phyloP scores from a whole-genome alignment of 1,284 basidiomycete genomes.

The Anthracocystis walkeri region DNA sequence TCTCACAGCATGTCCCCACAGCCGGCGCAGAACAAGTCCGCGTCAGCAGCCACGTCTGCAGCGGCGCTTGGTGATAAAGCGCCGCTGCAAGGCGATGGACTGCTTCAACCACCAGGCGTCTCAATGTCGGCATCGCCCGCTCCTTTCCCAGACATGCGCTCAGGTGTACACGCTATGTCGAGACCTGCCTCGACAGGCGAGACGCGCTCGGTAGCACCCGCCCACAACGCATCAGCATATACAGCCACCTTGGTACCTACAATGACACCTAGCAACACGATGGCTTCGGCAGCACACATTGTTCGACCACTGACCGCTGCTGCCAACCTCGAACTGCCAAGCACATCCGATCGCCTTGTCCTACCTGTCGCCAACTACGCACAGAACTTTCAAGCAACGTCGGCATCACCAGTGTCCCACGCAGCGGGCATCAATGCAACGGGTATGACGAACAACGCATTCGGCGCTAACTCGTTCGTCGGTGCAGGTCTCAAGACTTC shows the following conservation, averaged over 20 bases:
- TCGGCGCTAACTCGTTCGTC: slow-evolving; percentile 1
- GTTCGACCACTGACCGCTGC: slow-evolving; percentile 32
- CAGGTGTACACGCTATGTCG: slow-evolving; percentile 7
- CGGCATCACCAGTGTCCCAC: slow-evolving; percentile 22
- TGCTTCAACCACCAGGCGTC: not conserved
- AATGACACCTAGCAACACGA: not conserved
- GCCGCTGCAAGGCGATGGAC: too few species aligned
- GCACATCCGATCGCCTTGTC: slow-evolving; percentile 14
- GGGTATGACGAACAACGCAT: not conserved
- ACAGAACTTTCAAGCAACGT: slow-evolving; percentile 16
- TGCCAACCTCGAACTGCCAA: slow-evolving; percentile 22
- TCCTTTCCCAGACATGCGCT: not conserved
- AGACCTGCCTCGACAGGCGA: slow-evolving; percentile 38
- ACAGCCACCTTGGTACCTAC: slow-evolving; percentile 11
- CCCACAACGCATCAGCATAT: slow-evolving; percentile 16
- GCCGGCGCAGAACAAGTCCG: slow-evolving; percentile 14
- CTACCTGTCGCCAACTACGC: slow-evolving; percentile 11
- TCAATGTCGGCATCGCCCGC: not conserved
- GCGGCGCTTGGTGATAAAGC: not conserved
- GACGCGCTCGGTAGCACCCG: slow-evolving; percentile 7
- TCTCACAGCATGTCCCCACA: slow-evolving; percentile 22
- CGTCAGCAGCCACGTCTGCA: not conserved
- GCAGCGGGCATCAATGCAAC: not conserved
- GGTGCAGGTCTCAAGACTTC: slow-evolving; percentile 18
- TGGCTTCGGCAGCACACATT: slow-evolving; percentile 19